phyloP scores from a whole-genome alignment of 2,329 filamentous ascomycete genomes.

The Colletotrichum graminicola region DNA sequence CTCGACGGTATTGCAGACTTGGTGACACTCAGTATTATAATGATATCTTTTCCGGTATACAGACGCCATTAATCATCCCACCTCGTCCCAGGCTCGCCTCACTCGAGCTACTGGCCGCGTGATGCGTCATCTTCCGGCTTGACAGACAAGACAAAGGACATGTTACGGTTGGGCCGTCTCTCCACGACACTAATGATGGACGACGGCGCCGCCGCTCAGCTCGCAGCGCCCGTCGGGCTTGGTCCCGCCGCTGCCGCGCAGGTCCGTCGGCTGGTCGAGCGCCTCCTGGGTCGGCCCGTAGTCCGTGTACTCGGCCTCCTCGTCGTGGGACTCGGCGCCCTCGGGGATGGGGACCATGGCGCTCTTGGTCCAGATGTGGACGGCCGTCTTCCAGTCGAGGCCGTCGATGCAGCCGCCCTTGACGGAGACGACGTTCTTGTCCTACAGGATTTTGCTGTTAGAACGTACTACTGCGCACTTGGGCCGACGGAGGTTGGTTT shows the following conservation, averaged over 20 bases:
- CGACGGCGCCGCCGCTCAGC: constrained; percentile 43
- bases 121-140: not conserved
- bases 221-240: constrained; percentile 47
- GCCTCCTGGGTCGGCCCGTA: constrained; percentile 60
- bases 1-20: not conserved
- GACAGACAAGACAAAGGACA: not conserved
- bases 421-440: constrained; percentile 71
- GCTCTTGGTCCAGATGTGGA: constrained; percentile 76
- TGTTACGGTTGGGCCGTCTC: not conserved
- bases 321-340: constrained; percentile 68
- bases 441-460: constrained; percentile 48
- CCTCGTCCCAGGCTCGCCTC: not conserved
- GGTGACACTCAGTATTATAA: not conserved
- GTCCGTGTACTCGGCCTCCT: constrained; percentile 61
- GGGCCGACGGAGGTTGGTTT: not conserved
- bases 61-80: constrained; percentile 1
- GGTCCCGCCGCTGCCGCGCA: constrained; percentile 51
- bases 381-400: constrained; percentile 69
- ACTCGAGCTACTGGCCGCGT: not conserved
- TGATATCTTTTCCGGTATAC: not conserved
- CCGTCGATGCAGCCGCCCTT: constrained; percentile 77
- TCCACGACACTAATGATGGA: not conserved
- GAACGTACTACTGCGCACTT: too few species aligned
- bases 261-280: constrained; percentile 60
- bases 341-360: constrained; percentile 78